Evolutionary conservation across 768 basidiomycete genomes (phyloP).

Genomic region (Russula ochroleuca): DNA sequence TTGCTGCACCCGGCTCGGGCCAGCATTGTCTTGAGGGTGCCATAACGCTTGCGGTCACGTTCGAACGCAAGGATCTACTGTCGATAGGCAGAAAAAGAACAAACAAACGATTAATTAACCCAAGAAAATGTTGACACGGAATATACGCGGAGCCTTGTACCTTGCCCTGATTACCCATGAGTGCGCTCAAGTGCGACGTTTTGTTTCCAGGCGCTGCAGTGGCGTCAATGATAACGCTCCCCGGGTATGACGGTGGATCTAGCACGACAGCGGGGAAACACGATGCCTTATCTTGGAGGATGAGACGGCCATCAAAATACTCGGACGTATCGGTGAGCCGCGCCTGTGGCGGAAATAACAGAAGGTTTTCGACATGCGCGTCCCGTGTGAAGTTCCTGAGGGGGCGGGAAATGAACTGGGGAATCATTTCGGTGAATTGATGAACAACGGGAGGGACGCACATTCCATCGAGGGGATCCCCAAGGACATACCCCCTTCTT

Average conservation of each 20-base stretch:
- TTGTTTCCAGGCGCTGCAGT: conserved; percentile 98
- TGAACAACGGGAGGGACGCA: conserved; percentile 31
- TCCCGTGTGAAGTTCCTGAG: conserved; percentile 67
- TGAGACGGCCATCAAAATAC: conserved; percentile 76
- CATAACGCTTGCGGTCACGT: conserved; percentile 73
- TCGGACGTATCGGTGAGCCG: conserved; percentile 67
- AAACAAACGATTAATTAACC: not conserved
- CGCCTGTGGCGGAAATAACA: conserved; percentile 65
- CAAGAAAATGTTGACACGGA: not conserved
- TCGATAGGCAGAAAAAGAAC: not conserved
- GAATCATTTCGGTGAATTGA: conserved; percentile 1
- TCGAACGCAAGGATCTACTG: conserved; percentile 82
- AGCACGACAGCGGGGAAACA: conserved; percentile 92
- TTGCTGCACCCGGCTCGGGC: conserved; percentile 80
- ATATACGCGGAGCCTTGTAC: conserved; percentile 39
- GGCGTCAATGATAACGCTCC: conserved; percentile 76
- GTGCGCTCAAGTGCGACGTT: conserved; percentile 86
- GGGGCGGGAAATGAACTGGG: not conserved
- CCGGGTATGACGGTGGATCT: conserved; percentile 55
- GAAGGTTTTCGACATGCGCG: conserved; percentile 74
- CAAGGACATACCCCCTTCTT: conserved; percentile 51
- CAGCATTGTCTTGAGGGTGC: conserved; percentile 82
- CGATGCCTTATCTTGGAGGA: conserved; percentile 96
- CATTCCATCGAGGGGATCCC: conserved; percentile 49
- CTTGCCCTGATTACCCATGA: conserved; percentile 80